Conservation (phyloP, 371 early-diverging fungal genomes). For the Smittium mucronatum region DNA sequence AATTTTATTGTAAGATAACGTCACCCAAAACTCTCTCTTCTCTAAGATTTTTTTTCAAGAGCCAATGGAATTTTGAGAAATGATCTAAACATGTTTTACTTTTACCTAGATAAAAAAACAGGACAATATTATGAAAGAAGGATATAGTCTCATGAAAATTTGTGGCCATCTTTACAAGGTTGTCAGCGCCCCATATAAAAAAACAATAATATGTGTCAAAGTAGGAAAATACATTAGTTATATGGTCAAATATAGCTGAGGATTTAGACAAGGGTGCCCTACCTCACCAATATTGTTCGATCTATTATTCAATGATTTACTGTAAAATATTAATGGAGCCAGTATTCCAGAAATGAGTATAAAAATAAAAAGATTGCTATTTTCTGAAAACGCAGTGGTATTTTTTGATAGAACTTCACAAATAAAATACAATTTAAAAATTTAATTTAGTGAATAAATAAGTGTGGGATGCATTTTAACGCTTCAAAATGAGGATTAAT, state of each 20-base stretch:
- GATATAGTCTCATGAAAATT: too few species aligned
- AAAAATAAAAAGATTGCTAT: not conserved
- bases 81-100: too few species aligned
- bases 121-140: too few species aligned
- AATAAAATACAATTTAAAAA: not conserved
- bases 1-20: too few species aligned
- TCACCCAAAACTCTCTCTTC: too few species aligned
- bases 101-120: too few species aligned
- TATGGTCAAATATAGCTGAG: not conserved
- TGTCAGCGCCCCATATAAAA: not conserved
- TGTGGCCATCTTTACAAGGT: not conserved
- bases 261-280: conserved; percentile 3
- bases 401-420: not conserved
- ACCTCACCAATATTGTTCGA: conserved; percentile 3
- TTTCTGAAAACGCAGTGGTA: not conserved
- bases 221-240: not conserved
- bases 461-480: not conserved
- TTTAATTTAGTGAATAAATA: not conserved
- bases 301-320: not conserved
- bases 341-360: not conserved
- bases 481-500: not conserved
- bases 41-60: too few species aligned
- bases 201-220: not conserved
- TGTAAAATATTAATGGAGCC: not conserved
- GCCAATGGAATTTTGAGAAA: too few species aligned